Evolutionary conservation across 306 rosid species (phyloP).

Genomic region (Macrotyloma uniflorum): DNA sequence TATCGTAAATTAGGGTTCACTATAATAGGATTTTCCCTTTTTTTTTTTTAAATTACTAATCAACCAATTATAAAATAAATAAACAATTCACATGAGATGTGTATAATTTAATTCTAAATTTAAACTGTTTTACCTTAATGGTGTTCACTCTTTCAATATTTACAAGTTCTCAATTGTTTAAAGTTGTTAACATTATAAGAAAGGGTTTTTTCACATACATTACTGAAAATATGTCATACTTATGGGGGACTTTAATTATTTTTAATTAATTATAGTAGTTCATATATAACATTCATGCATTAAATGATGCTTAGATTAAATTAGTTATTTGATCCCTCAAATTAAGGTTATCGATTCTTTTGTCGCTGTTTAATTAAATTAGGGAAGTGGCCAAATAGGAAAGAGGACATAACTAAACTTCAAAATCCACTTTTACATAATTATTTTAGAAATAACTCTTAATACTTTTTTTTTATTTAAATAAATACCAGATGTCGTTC

Average conservation of each 20-base stretch:
- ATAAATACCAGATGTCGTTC: neutral
- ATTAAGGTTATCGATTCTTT: constrained; percentile 5
- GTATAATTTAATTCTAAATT: too few relatives aligned
- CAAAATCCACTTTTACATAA: neutral
- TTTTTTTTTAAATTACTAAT: too few relatives aligned
- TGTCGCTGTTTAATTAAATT: neutral
- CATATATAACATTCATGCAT: neutral
- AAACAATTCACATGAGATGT: too few relatives aligned
- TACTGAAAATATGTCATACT: neutral
- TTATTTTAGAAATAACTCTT: neutral
- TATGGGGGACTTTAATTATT: neutral
- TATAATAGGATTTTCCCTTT: too few relatives aligned
- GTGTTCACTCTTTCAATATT: too few relatives aligned
- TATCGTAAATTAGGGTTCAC: too few relatives aligned
- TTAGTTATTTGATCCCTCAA: neutral
- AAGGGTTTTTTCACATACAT: neutral
- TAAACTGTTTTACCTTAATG: too few relatives aligned
- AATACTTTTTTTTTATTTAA: neutral
- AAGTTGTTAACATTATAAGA: too few relatives aligned
- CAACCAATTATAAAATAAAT: too few relatives aligned
- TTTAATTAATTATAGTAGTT: neutral
- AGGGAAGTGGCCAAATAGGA: neutral
- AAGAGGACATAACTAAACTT: neutral
- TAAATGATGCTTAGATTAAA: neutral
- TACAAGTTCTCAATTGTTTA: too few relatives aligned